Evolutionary conservation across 73 alveolate genomes (phyloP).

Genomic region (Tetrahymena thermophila): DNA sequence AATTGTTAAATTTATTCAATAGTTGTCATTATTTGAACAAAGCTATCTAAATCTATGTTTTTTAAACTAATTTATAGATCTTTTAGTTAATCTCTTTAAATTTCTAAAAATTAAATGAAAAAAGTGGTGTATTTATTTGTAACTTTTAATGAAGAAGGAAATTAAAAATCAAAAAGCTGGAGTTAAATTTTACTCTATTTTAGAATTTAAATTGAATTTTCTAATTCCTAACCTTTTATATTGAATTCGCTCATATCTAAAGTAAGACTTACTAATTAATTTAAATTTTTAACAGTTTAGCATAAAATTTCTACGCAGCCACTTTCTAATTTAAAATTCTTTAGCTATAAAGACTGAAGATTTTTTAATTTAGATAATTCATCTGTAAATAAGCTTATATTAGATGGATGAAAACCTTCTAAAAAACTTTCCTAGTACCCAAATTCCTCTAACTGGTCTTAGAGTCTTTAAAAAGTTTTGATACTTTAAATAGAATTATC

Average conservation of each 20-base stretch:
- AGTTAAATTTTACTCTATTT: neutral
- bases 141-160: neutral
- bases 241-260: neutral
- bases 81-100: neutral
- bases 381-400: neutral
- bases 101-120: neutral
- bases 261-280: neutral
- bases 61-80: no score
- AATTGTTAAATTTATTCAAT: no score
- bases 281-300: no score
- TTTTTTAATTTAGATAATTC: neutral
- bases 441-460: neutral
- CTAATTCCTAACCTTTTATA: neutral
- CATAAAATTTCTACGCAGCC: neutral
- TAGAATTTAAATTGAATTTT: neutral
- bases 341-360: neutral
- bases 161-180: neutral
- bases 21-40: no score
- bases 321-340: no score
- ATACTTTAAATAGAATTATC: neutral
- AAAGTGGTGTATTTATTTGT: neutral
- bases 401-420: neutral
- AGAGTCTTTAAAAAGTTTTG: neutral
- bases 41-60: neutral
- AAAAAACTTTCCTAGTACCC: neutral